Base-by-base conservation (phyloP, 139 green algal species). In the Closterium sp. region DNA sequence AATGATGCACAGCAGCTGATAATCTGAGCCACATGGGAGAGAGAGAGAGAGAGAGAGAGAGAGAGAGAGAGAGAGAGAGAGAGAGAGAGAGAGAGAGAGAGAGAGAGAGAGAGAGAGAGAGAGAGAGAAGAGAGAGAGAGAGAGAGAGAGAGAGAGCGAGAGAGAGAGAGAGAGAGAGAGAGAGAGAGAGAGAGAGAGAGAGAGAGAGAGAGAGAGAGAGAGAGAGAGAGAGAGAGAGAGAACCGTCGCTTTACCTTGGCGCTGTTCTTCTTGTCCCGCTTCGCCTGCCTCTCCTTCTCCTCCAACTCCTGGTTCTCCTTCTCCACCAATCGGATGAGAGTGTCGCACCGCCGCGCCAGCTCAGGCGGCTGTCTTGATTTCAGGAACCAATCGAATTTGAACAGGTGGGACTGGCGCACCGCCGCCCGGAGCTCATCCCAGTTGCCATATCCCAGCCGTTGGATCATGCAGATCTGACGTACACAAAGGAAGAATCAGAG, bases 311-410 rank as follows among this genome's bases (percentile, higher is more conserved):
- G 96, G 21, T 96, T 94, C 96, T 99, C 98, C 95, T 98, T 98
- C 97, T 99, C 98, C n/a, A 99, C 97, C 85, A 99, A 96, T 31
- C 97, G 95, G 94, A 99, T 99, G 22, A 99, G 97, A 13, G 97
- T 98, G 86, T 99, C 98, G 92, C 96, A 97, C 29, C 98, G 95
- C 62, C 97, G 93, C 1, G 87, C 88, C 89, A 98, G 95, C 95
- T 98, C 97, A 95, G 97, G 95, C 89, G 89, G 85, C 13, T 96
- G 99, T 90, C 98, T 96, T 88, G 95, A 97, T 96, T 99, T 99
- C 95, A 99, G 97, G 96, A 99, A 99, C 98, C 98, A 99, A 96
- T 99, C 98, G 93, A 99, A 99, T 42, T 98, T 96, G 97, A 99
- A 99, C 62, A 97, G 94, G 97, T 97, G 99, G 91, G 94, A 96